Conservation (phyloP, 345 rosid species). For the Murraya paniculata region DNA sequence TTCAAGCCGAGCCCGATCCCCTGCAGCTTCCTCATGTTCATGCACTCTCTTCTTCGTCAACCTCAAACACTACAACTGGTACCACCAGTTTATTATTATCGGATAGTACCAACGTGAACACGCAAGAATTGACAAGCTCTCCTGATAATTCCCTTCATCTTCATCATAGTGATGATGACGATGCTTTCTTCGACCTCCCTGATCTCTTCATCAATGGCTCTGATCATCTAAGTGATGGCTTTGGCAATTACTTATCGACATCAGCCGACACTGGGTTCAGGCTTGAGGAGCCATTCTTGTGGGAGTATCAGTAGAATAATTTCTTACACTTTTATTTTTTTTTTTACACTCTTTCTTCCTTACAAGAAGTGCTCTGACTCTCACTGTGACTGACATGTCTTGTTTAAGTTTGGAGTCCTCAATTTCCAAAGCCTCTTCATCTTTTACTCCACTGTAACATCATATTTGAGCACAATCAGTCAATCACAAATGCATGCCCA, state of each 20-base stretch:
- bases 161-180: constrained; percentile 35
- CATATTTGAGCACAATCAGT: neutral
- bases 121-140: constrained; percentile 41
- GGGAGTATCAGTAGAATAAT: constrained; percentile 31
- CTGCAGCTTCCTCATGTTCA: constrained; percentile 15
- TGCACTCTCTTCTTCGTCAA: constrained; percentile 15
- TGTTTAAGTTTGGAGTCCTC: neutral
- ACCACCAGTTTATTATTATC: constrained; percentile 15
- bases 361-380: neutral
- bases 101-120: constrained; percentile 10
- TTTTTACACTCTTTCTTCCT: neutral
- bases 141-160: constrained; percentile 22
- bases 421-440: neutral
- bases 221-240: constrained; percentile 39
- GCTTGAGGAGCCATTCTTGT: constrained; percentile 60
- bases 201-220: constrained; percentile 55
- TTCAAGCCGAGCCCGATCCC: constrained; percentile 21
- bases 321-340: too few relatives aligned
- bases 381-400: neutral
- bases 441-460: constrained; percentile 1
- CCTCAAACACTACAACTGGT: too few relatives aligned
- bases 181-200: constrained; percentile 77
- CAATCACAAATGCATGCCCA: neutral
- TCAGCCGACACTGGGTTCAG: constrained; percentile 59
- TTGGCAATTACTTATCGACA: constrained; percentile 40